phyloP scores from a whole-genome alignment of 148 eudicot species.

The Cornus kousa region DNA sequence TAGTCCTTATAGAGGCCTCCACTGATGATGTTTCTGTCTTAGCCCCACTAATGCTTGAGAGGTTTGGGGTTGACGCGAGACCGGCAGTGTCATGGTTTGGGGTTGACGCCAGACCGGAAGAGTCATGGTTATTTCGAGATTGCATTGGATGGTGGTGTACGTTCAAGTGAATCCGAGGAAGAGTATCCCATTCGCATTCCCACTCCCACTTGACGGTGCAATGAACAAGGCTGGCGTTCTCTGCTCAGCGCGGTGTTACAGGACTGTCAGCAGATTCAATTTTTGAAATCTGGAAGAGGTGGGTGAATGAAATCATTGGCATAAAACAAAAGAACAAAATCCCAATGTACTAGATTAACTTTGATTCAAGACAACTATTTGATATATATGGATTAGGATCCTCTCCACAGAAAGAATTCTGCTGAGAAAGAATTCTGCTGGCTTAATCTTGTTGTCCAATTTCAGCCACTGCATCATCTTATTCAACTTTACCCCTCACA shows the following conservation, averaged over 20 bases:
- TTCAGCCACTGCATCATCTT: no score
- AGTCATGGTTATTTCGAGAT: conserved; percentile 48
- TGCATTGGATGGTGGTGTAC: conserved; percentile 60
- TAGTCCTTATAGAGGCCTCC: conserved; percentile 68
- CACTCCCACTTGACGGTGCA: conserved; percentile 39
- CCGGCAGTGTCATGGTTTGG: no score
- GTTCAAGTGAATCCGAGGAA: conserved; percentile 88
- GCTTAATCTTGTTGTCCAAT: no score
- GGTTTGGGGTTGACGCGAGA: conserved; percentile 73
- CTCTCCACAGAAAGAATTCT: no score
- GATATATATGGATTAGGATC: neutral
- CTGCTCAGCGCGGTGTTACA: conserved; percentile 74
- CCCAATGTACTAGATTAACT: neutral
- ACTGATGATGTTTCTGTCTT: conserved; percentile 83
- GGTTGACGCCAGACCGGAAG: no score
- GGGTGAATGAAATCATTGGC: conserved; percentile 5
- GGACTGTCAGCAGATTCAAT: conserved; percentile 71
- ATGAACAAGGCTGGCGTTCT: conserved; percentile 70
- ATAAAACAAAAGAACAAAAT: neutral
- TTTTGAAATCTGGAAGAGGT: conserved; percentile 51
- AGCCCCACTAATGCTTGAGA: conserved; percentile 79
- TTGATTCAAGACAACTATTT: neutral
- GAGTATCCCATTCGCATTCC: conserved; percentile 60
- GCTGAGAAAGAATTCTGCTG: no score
- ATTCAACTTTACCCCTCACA: no score